Base-by-base conservation (phyloP, 805 yeast species). In the Clavispora santaluciae region DNA sequence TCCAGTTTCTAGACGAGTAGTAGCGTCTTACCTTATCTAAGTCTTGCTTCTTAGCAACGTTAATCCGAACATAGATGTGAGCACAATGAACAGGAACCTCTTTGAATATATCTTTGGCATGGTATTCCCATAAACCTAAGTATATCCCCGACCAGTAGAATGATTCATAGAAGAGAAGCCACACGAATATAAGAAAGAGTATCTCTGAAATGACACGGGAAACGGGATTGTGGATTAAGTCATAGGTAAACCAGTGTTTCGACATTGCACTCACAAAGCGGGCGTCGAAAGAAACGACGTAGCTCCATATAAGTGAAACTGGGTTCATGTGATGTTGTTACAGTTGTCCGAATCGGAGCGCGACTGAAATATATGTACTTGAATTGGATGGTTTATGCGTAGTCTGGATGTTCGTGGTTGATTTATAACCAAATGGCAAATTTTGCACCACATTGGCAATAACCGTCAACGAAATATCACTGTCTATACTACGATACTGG, bases 61-160 rank as follows among this genome's bases (percentile, higher is more conserved):
- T 74, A 38, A 83, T 66, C 20, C 75, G 61, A 5, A 79, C 74
- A 46, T 78, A 78, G 1, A 83, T 68, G 59, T 84, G 88, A 0
- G 93, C 89, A 61, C 89, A 84, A 57, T 83, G 91, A 6, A 81
- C 80, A 0, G 91, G 93, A 20, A 78, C 74, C 34, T 83, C 85
- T n/a, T 73, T 70, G 56, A 83, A 83, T 20, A 78, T 75, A 40
- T 81, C 84, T 48, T 76, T 73, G 12, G 78, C 78, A 41, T 73
- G 73, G 46, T 72, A 64, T 22, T 72, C 72, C 80, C 79, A 75
- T 5, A 64, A 44, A 1, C 59, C 59, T 6, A 71, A 50, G 43
- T 59, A 59, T 2, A 72, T 61, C 1, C 79, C 79, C 22, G 64
- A 43, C 61, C 70, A 63, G 54, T 72, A 70, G 11, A 71, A 45